Percentiles rank a stretch among this genome's conserved stretches.
These are phyloP conservation scores for Oidiodendron maius DNA, from an alignment of 495 filamentous ascomycete species.

Conservation along the genomic window DNA sequence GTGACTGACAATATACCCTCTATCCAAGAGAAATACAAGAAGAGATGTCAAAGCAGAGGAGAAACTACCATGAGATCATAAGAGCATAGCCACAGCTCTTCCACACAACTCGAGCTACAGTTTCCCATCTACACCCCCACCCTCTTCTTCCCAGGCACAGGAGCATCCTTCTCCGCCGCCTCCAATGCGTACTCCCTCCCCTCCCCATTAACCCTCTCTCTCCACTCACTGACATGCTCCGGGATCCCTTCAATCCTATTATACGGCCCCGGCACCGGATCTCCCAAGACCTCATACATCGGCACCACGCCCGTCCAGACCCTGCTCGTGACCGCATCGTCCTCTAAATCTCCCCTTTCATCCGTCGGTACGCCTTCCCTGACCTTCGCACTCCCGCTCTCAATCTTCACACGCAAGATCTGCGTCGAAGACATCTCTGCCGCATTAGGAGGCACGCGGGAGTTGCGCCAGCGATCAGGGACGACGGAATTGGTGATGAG, in stretches of 20 bases:
- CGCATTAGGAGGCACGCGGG: conserved; percentile 60
- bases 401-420: conserved; percentile 64
- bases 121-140: background rate
- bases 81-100: too few relatives aligned
- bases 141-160: conserved; percentile 16
- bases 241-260: conserved; percentile 12
- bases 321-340: conserved; percentile 48
- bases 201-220: conserved; percentile 13
- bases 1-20: too few relatives aligned
- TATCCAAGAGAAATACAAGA: too few relatives aligned
- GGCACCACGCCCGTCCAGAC: conserved; percentile 86
- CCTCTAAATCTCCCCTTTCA: conserved; percentile 58
- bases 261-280: conserved; percentile 48
- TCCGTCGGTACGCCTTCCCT: conserved; percentile 65
- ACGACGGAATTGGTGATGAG: conserved; percentile 74
- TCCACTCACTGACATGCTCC: conserved; percentile 14
- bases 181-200: conserved; percentile 10
- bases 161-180: conserved; percentile 14
- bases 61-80: too few relatives aligned
- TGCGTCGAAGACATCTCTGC: conserved; percentile 73
- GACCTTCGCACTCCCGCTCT: conserved; percentile 76
- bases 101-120: too few relatives aligned
- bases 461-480: conserved; percentile 58
- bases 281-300: conserved; percentile 57
- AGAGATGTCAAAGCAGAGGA: too few relatives aligned